Evolutionary conservation across 2,329 filamentous ascomycete genomes (phyloP), one percentile per base, ranked within the genome.

Genomic region (Davidsoniella neocaledoniae): DNA sequence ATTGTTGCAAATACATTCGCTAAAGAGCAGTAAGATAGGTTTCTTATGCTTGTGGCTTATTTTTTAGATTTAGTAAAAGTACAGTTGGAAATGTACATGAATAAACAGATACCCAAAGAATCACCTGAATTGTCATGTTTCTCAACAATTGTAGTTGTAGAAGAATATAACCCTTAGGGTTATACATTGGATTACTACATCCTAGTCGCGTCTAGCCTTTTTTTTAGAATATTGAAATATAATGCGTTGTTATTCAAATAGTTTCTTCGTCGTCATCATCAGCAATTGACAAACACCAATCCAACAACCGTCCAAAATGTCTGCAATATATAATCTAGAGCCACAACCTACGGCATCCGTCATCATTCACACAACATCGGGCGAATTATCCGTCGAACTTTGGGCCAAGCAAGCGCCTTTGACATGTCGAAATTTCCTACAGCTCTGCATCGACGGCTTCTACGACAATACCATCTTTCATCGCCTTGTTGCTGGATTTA

Each of bases 401-500:
- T 98, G 94, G 70, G 88, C 88, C 16, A 91, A 91, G 61, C 91
- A 98, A 66, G 83, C 86, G 0, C 91, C 91, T 7, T 72, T 95
- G 54, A 83, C 91, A 23, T 87, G 82, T 61, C 86, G 90, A 57
- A 96, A 95, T 68, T 98, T 98, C 66, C 74, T 98, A 37, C 91
- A 98, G 64, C 82, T 88, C 60, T 91, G 86, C 61, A 76, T 95
- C 57, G 88, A 98, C 62, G 87, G 87, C 57, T 96, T 96, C 70
- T 98, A 96, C 69, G 81, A 86, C 58, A 80, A 82, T 61, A 95
- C 88, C 0, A 81, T 91, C 54, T 98, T 98, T 67, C 91, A 98
- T 67, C 85, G 91, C 21, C 72, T 96, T 5, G 81, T 94, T 0
- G 86, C 88, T 0, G 84, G 83, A 47, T 98, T 98, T 64, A 85